Conservation (phyloP, 2,329 filamentous ascomycete species). For the Neocatenulostroma microsporum region DNA sequence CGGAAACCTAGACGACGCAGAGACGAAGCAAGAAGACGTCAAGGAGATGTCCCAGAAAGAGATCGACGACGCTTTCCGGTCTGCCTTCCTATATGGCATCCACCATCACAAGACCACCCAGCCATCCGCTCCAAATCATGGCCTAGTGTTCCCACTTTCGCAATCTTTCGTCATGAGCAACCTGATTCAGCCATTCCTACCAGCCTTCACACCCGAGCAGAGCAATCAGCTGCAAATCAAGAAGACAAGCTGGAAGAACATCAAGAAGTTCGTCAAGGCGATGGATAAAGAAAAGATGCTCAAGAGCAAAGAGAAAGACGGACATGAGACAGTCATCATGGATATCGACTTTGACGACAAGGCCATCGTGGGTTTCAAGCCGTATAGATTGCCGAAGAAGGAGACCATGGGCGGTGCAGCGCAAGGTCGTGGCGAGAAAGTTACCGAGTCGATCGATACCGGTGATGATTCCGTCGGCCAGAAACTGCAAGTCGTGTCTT, state of each 20-base stretch:
- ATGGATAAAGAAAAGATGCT: constrained; percentile 57
- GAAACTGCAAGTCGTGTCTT: constrained; percentile 43
- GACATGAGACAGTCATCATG: constrained; percentile 55
- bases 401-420: constrained; percentile 37
- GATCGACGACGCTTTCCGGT: constrained; percentile 57
- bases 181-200: constrained; percentile 59
- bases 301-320: constrained; percentile 57
- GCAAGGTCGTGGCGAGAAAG: constrained; percentile 28
- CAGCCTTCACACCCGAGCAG: constrained; percentile 49
- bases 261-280: constrained; percentile 61
- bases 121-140: constrained; percentile 44
- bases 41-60: constrained; percentile 50
- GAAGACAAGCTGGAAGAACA: constrained; percentile 63
- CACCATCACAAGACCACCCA: constrained; percentile 53
- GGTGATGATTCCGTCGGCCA: constrained; percentile 39
- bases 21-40: constrained; percentile 22
- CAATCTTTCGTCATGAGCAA: constrained; percentile 57
- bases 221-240: constrained; percentile 57
- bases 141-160: constrained; percentile 54
- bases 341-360: constrained; percentile 58
- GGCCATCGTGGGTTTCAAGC: constrained; percentile 49
- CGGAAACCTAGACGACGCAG: constrained; percentile 13
- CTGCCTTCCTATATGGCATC: constrained; percentile 57
- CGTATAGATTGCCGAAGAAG: constrained; percentile 56
- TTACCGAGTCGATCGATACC: constrained; percentile 31